Evolutionary conservation across 2,329 filamentous ascomycete genomes (phyloP), one percentile per base, ranked within the genome.

Genomic region (Fusarium sp.): DNA sequence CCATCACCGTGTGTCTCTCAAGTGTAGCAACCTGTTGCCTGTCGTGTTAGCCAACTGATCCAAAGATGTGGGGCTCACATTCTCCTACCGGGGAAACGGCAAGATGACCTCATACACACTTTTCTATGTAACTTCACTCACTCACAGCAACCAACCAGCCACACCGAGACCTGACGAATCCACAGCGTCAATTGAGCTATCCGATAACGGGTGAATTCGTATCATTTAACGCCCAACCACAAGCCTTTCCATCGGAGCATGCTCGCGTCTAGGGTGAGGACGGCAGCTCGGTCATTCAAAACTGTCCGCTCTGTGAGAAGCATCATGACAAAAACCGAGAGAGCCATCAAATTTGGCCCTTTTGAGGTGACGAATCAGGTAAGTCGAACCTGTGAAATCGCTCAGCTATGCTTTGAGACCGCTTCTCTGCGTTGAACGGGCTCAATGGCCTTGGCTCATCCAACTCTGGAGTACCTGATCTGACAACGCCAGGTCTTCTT

Each of bases 301-400:
- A 38, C 66, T 14, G 49, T 59, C 53, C 53, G 46, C 25, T 61
- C 59, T 40, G 20, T 65, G 44, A 71, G 70, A 64, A 46, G 59
- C 64, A 71, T 72, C 71, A 81, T 80, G 77, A 75, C 77, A 50
- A 71, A 72, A 16, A 73, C 77, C 29, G 74, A 64, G 4, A 67
- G 60, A 54, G 62, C 31, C 23, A 78, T 95, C 72, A 84, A 88
- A 75, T 96, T 96, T 76, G 92, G 93, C 13, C 86, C 89, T 8
- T 94, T 91, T 76, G 83, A 91, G 63, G 91, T 96, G 59, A 92
- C 91, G 11, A 83, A 87, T 16, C 92, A 93, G 83, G 91, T 91
- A 80, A 73, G 81, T 69, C 8, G 13, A 27, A 9, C 34, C 49
- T 27, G 13, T 13, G 27, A 11, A 5, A 16, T 16, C 42, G 9